Conservation (phyloP, 129 eudicot species). For the Centaurea solstitialis region DNA sequence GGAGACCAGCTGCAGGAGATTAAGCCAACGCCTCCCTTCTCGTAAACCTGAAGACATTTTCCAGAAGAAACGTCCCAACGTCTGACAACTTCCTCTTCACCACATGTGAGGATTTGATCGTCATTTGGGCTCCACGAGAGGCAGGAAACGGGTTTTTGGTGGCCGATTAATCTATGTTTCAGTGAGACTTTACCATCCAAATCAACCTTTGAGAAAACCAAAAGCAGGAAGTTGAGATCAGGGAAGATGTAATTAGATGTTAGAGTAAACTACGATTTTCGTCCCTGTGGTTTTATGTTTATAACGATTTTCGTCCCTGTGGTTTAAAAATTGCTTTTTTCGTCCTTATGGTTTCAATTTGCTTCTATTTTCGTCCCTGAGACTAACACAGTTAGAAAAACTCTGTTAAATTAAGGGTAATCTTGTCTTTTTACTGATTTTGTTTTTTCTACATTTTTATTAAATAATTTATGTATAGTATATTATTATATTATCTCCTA, state of each 20-base stretch:
- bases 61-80: slow-evolving; percentile 87
- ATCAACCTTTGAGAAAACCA: slow-evolving; percentile 48
- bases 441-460: no score
- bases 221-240: background rate
- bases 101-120: slow-evolving; percentile 80
- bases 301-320: no score
- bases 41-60: slow-evolving; percentile 76
- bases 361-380: no score
- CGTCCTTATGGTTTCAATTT: no score
- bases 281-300: no score
- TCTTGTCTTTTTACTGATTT: no score
- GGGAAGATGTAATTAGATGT: background rate
- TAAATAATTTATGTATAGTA: no score
- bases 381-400: no score
- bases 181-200: slow-evolving; percentile 53
- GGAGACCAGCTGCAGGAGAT: slow-evolving; percentile 89
- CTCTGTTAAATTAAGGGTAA: no score
- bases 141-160: slow-evolving; percentile 72
- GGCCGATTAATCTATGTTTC: slow-evolving; percentile 72
- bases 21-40: slow-evolving; percentile 59
- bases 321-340: no score
- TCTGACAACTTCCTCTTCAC: slow-evolving; percentile 72
- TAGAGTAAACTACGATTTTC: no score
- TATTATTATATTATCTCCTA: no score
- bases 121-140: slow-evolving; percentile 85